These are phyloP conservation scores for Termitomyces sp. DNA, from an alignment of 768 basidiomycete species.

Conservation along the genomic window DNA sequence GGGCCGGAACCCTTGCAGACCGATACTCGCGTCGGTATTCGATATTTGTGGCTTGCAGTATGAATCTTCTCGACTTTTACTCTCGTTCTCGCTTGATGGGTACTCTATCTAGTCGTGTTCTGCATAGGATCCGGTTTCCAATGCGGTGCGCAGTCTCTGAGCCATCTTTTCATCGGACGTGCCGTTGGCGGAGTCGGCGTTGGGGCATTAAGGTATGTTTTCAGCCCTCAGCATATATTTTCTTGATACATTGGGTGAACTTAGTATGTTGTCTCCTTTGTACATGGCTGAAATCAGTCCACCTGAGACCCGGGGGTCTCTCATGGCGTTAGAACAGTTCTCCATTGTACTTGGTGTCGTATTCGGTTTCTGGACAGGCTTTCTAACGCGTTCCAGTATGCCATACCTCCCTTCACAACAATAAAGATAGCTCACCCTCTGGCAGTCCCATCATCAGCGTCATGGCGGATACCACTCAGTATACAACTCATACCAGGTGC, in stretches of 20 bases:
- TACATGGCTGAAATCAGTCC: conserved; percentile 86
- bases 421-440: not conserved
- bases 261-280: conserved; percentile 71
- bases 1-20: conserved; percentile 65
- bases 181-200: conserved; percentile 77
- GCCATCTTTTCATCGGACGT: conserved; percentile 61
- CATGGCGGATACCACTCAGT: conserved; percentile 76
- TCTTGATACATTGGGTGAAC: not conserved
- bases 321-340: conserved; percentile 76
- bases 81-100: not conserved
- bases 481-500: conserved; percentile 68
- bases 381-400: conserved; percentile 60
- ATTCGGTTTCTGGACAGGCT: conserved; percentile 80
- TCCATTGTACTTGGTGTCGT: conserved; percentile 81
- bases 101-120: conserved; percentile 47
- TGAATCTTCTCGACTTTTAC: conserved; percentile 14
- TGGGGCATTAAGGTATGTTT: conserved; percentile 59
- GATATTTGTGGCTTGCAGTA: conserved; percentile 66
- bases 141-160: conserved; percentile 48
- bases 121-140: conserved; percentile 70
- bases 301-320: conserved; percentile 73
- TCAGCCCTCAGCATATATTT: not conserved
- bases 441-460: conserved; percentile 53
- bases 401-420: conserved; percentile 1
- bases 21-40: conserved; percentile 59